These are phyloP conservation scores for Pythium periplocum DNA, from an alignment of 352 stramenopile genomes.

Conservation along the genomic window DNA sequence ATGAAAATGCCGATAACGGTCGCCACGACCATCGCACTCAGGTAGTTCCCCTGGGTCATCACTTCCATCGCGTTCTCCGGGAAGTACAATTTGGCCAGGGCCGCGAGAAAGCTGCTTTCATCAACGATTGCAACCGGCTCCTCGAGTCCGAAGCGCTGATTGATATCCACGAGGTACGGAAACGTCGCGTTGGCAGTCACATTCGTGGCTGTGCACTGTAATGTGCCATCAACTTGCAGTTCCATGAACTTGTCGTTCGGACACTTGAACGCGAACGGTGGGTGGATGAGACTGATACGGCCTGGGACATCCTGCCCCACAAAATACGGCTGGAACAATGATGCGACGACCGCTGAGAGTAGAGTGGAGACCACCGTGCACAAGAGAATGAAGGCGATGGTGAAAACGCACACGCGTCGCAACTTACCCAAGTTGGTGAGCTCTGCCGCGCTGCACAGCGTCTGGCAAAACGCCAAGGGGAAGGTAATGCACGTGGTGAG, in stretches of 20 bases:
- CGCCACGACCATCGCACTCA: conserved; percentile 48
- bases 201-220: conserved; percentile 29
- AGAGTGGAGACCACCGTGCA: conserved; percentile 22
- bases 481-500: conserved; percentile 50
- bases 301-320: conserved; percentile 15
- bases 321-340: conserved; percentile 26
- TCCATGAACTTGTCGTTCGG: conserved; percentile 41
- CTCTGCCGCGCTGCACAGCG: conserved; percentile 44
- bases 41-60: conserved; percentile 32
- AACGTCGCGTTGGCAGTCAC: conserved; percentile 42
- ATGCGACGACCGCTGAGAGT: conserved; percentile 24
- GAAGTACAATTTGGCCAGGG: conserved; percentile 37
- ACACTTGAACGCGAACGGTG: conserved; percentile 58
- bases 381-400: conserved; percentile 28
- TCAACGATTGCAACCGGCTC: conserved; percentile 32
- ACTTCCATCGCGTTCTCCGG: conserved; percentile 39
- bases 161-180: conserved; percentile 40
- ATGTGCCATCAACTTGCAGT: conserved; percentile 14
- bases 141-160: conserved; percentile 29
- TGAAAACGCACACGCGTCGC: conserved; percentile 37
- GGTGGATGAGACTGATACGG: conserved; percentile 23
- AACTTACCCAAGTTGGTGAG: conserved; percentile 36
- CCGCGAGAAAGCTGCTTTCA: conserved; percentile 38
- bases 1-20: conserved; percentile 41
- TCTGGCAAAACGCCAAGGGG: conserved; percentile 59